Conservation (phyloP, 768 basidiomycete genomes). For the Suillus spraguei region DNA sequence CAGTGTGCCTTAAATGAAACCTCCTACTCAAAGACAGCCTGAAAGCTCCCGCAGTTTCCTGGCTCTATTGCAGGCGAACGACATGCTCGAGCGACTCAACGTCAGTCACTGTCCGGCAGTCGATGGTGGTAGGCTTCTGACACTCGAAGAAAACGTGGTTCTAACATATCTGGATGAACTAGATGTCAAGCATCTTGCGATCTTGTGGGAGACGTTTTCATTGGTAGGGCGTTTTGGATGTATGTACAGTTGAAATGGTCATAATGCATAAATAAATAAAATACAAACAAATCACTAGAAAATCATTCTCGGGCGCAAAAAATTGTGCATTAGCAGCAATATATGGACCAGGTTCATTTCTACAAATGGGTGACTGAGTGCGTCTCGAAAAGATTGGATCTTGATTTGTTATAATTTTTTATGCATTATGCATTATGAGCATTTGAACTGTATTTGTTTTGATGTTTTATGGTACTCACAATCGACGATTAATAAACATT, state of each 20-base stretch:
- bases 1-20: constrained; percentile 19
- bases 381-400: no score
- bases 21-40: constrained; percentile 36
- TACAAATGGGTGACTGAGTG: no score
- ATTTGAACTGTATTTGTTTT: constrained; percentile 34
- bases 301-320: no score
- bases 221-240: no score
- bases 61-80: constrained; percentile 83
- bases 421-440: no score
- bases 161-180: constrained; percentile 52
- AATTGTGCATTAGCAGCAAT: no score
- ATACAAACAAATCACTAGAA: no score
- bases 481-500: constrained; percentile 41
- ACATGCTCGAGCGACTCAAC: constrained; percentile 81
- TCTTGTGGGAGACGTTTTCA: background rate
- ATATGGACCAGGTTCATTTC: no score
- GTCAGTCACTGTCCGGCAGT: constrained; percentile 60
- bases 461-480: background rate
- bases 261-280: no score
- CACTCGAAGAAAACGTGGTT: constrained; percentile 69
- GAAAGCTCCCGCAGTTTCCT: constrained; percentile 67
- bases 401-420: no score
- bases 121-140: constrained; percentile 66
- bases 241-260: no score
- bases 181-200: background rate